Conservation (phyloP, 345 rosid genomes). For the Diplotaxis tenuifolia region DNA sequence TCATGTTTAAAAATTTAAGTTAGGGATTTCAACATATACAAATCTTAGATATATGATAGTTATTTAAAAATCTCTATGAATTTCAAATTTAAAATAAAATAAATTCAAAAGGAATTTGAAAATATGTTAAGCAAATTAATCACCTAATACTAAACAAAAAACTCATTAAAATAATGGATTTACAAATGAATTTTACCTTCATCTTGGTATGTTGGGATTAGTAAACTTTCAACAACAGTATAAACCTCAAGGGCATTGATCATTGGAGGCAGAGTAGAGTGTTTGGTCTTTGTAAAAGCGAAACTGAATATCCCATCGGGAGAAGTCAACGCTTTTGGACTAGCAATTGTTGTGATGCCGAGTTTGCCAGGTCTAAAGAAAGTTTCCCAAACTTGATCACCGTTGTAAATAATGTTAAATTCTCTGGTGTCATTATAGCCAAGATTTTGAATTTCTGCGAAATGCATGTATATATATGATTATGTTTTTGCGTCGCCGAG, state of each 20-base stretch:
- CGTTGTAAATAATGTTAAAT: slow-evolving; percentile 34
- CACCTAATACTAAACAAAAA: not conserved
- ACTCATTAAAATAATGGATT: not conserved
- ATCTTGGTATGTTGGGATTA: slow-evolving; percentile 31
- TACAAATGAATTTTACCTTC: slow-evolving; percentile 33
- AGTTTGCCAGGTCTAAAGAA: slow-evolving; percentile 31
- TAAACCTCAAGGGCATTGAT: slow-evolving; percentile 44
- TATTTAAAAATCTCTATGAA: not conserved
- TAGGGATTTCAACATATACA: not conserved
- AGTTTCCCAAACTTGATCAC: slow-evolving; percentile 18
- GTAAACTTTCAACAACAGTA: slow-evolving; percentile 23
- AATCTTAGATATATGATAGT: not conserved
- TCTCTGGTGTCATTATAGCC: slow-evolving; percentile 32
- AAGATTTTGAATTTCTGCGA: slow-evolving; percentile 39
- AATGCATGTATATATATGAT: slow-evolving; percentile 46
- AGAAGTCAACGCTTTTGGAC: slow-evolving; percentile 12
- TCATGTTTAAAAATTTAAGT: not conserved
- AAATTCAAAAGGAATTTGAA: not conserved
- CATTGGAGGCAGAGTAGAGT: slow-evolving; percentile 42
- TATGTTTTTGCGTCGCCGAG: not conserved
- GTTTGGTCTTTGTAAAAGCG: slow-evolving; percentile 20
- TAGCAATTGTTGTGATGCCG: slow-evolving; percentile 31
- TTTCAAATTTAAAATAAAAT: not conserved
- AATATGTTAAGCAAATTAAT: not conserved
- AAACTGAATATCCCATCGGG: slow-evolving; percentile 20